These are phyloP conservation scores for Cordyceps farinosa DNA, from an alignment of 2,329 filamentous ascomycete genomes.

Conservation along the genomic window DNA sequence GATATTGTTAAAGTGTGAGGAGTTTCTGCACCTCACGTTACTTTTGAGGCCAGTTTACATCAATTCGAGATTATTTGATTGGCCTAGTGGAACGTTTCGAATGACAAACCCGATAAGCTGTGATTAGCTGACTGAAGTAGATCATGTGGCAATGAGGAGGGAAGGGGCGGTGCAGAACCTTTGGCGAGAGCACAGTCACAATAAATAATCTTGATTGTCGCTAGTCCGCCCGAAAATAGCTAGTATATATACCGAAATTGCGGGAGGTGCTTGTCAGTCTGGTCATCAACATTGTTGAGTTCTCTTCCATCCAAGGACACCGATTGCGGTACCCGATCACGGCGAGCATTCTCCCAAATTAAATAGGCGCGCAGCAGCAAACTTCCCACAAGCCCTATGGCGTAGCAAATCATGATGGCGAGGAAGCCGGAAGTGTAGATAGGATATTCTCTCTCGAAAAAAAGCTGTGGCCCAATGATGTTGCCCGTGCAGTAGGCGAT, in stretches of 20 bases:
- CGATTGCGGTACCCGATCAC: conserved; percentile 33
- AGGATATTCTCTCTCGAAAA: conserved; percentile 54
- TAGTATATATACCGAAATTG: background rate
- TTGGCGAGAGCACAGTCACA: too few species aligned
- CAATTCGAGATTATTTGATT: too few species aligned
- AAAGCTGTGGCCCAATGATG: conserved; percentile 58
- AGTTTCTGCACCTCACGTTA: too few species aligned
- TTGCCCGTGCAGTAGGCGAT: conserved; percentile 59
- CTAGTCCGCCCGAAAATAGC: too few species aligned
- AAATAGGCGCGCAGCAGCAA: conserved; percentile 50
- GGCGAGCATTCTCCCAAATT: conserved; percentile 48
- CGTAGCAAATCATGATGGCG: conserved; percentile 59
- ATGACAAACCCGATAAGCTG: too few species aligned
- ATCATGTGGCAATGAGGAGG: too few species aligned
- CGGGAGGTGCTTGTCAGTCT: background rate
- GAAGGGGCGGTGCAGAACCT: too few species aligned
- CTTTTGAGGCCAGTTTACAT: too few species aligned
- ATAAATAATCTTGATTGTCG: too few species aligned
- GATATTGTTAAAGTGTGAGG: background rate
- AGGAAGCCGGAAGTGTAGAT: conserved; percentile 59
- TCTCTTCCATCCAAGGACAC: background rate
- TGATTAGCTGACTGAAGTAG: too few species aligned
- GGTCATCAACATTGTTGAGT: background rate
- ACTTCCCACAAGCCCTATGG: conserved; percentile 40
- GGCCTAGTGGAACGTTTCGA: too few species aligned